phyloP scores from a whole-genome alignment of 306 rosid genomes.

The Cotoneaster glaucophyllus region DNA sequence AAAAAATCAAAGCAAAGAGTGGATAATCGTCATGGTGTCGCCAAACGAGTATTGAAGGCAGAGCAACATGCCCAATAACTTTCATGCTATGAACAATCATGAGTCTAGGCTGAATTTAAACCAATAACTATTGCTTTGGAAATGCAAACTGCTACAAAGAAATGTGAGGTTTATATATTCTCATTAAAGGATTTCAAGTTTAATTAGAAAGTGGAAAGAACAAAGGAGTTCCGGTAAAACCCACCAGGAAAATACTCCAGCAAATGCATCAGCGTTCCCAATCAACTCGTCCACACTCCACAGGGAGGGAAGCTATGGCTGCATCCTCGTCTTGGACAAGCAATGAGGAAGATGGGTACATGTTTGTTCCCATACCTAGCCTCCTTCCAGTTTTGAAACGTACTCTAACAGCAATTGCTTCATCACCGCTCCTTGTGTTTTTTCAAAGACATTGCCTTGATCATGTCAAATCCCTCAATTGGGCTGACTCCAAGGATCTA shows the following conservation, averaged over 20 bases:
- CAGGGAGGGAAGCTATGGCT: constrained; percentile 55
- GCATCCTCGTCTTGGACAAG: constrained; percentile 86
- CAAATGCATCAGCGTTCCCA: constrained; percentile 96
- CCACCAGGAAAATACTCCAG: constrained; percentile 97
- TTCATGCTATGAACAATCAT: not conserved
- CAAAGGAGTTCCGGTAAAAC: constrained; percentile 1
- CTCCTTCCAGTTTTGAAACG: constrained; percentile 67
- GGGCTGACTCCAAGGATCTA: too few species aligned
- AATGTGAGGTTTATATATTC: not conserved
- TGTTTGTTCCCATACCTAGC: constrained; percentile 98
- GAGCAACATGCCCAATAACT: not conserved
- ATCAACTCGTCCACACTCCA: constrained; percentile 74
- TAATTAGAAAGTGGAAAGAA: not conserved
- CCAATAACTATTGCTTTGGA: not conserved
- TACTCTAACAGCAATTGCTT: too few species aligned
- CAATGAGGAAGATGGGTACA: constrained; percentile 93
- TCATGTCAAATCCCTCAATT: too few species aligned
- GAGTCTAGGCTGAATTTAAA: not conserved
- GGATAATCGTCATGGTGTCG: not conserved
- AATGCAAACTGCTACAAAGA: not conserved
- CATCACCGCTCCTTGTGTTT: too few species aligned
- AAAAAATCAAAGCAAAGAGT: not conserved
- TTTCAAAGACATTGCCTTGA: too few species aligned
- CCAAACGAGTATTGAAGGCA: not conserved
- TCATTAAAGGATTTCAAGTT: not conserved